A percentile compares a stretch with the other conserved stretches of the same genome.
These are phyloP conservation scores for Fusarium hostae DNA, from an alignment of 2,329 filamentous ascomycete species.

Conservation along the genomic window DNA sequence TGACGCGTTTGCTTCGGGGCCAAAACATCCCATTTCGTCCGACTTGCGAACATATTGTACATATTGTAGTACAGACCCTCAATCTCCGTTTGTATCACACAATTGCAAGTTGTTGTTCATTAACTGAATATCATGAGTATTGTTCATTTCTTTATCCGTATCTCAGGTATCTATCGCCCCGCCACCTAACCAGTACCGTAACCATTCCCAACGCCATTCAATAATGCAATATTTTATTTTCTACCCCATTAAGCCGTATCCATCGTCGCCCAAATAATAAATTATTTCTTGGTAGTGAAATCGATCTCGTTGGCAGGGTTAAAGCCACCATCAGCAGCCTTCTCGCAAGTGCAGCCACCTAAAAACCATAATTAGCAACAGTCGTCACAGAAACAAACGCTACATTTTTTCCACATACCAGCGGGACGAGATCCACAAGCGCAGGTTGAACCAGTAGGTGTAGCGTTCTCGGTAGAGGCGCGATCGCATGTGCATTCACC, in stretches of 20 bases:
- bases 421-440: conserved; percentile 80
- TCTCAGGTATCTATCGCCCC: conserved; percentile 25
- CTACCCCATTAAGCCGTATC: neutral
- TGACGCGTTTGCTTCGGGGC: neutral
- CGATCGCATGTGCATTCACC: conserved; percentile 86
- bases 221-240: conserved; percentile 12
- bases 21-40: neutral
- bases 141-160: conserved; percentile 9
- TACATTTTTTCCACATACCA: conserved; percentile 59
- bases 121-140: neutral
- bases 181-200: conserved; percentile 13
- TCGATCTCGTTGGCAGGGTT: conserved; percentile 80
- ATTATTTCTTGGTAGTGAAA: conserved; percentile 74
- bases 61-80: neutral
- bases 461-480: conserved; percentile 74
- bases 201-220: conserved; percentile 34
- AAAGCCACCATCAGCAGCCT: conserved; percentile 69
- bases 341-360: conserved; percentile 87
- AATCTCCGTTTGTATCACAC: neutral
- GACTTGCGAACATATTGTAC: neutral
- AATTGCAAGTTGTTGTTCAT: neutral
- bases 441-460: conserved; percentile 70
- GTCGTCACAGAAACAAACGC: neutral
- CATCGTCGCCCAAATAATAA: neutral
- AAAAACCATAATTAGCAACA: conserved; percentile 17